These are phyloP conservation scores for Durusdinium trenchii DNA, from an alignment of 73 alveolate genomes.

Conservation along the genomic window DNA sequence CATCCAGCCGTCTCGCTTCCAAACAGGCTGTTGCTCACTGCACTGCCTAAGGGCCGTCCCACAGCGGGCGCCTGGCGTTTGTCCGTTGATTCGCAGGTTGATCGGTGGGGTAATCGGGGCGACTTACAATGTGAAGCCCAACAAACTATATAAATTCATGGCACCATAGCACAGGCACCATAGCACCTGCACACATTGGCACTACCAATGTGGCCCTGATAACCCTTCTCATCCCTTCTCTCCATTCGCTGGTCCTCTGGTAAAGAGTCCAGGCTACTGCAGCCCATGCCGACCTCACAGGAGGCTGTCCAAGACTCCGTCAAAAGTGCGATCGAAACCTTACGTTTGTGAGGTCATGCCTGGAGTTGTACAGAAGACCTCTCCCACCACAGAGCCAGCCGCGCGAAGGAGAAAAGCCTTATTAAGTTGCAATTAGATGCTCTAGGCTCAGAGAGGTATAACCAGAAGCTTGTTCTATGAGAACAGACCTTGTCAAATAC, in stretches of 20 bases:
- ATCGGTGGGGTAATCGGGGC: not conserved
- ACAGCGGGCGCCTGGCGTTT: slow-evolving; percentile 54
- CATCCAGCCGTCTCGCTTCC: not conserved
- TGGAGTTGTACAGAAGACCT: no score
- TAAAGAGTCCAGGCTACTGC: slow-evolving; percentile 40
- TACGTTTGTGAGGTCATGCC: no score
- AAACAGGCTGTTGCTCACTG: slow-evolving; percentile 2
- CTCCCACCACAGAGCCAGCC: no score
- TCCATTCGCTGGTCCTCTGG: slow-evolving; percentile 38
- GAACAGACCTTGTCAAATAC: no score
- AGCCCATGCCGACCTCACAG: slow-evolving; percentile 78
- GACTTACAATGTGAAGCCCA: not conserved
- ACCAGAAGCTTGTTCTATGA: no score
- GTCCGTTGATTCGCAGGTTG: not conserved
- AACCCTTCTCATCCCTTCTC: not conserved
- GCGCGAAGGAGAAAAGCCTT: no score
- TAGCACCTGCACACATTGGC: not conserved
- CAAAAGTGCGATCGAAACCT: no score
- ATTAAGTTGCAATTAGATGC: no score
- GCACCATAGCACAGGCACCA: no score
- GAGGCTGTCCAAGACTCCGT: not conserved
- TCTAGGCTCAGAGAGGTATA: no score
- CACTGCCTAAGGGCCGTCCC: slow-evolving; percentile 88
- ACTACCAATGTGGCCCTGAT: not conserved
- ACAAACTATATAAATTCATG: no score